phyloP scores from a whole-genome alignment of 345 rosid genomes.

The Citrus medica region DNA sequence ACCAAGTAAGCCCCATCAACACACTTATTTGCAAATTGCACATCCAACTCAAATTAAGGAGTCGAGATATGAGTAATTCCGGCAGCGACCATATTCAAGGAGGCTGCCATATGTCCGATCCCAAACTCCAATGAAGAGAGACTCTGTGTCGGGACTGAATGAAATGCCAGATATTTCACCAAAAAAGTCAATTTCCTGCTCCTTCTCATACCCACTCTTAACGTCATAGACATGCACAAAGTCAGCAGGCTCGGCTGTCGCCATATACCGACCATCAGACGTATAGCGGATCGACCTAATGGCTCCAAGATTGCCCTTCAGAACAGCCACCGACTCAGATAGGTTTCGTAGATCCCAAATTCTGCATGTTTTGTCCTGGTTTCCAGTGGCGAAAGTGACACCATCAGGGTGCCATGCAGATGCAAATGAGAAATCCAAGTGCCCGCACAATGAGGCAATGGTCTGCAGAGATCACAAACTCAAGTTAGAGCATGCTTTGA shows the following conservation, averaged over 20 bases:
- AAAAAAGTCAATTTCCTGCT: constrained; percentile 81
- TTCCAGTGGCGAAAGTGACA: constrained; percentile 72
- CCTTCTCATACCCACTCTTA: constrained; percentile 52
- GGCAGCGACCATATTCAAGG: constrained; percentile 64
- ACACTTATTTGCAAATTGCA: constrained; percentile 14
- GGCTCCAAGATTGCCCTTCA: constrained; percentile 77
- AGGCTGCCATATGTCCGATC: constrained; percentile 88
- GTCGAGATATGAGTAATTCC: constrained; percentile 64
- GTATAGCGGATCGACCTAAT: constrained; percentile 64
- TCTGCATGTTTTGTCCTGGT: constrained; percentile 79
- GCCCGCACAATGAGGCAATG: constrained; percentile 46
- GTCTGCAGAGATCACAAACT: constrained; percentile 32
- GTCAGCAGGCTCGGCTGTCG: constrained; percentile 86
- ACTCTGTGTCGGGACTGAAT: constrained; percentile 75
- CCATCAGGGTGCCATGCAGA: constrained; percentile 84
- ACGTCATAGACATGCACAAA: constrained; percentile 73
- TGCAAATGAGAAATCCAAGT: constrained; percentile 76
- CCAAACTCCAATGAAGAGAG: constrained; percentile 79
- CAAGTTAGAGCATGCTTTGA: not conserved
- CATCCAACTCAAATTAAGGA: constrained; percentile 39
- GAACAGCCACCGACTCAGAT: constrained; percentile 52
- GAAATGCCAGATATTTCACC: constrained; percentile 84
- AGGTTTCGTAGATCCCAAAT: constrained; percentile 68
- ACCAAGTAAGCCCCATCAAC: not conserved
- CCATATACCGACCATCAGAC: constrained; percentile 60